A percentile compares a stretch with the other conserved stretches of the same genome.
Evolutionary conservation across 106 monocot genomes (phyloP).

Genomic region (Dioscorea zingiberensis): DNA sequence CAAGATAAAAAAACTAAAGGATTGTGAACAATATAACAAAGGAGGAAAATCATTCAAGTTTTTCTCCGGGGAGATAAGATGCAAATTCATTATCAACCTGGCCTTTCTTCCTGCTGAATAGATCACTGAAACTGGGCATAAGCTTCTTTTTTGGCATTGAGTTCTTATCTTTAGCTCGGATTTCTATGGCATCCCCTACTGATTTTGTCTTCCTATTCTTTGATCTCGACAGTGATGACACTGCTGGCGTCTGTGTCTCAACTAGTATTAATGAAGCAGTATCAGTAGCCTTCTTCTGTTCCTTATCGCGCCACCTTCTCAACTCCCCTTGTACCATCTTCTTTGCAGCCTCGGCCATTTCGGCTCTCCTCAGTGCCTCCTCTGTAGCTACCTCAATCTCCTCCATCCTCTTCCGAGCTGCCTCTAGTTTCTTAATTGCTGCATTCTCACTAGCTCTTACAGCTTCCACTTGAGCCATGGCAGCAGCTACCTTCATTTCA

Average conservation of each 20-base stretch:
- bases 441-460: constrained; percentile 1
- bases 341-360: constrained; percentile 2
- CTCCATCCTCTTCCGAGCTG: background rate
- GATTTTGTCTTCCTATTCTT: background rate
- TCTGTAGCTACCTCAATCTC: background rate
- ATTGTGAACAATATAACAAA: background rate
- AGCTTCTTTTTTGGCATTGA: background rate
- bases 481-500: constrained; percentile 1
- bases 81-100: background rate
- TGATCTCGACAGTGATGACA: background rate
- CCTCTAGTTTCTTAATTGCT: background rate
- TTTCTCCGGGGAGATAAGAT: background rate
- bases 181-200: background rate
- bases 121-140: background rate
- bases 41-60: background rate
- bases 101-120: background rate
- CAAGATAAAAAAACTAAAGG: background rate
- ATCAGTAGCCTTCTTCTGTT: background rate
- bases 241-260: background rate
- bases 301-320: constrained; percentile 1
- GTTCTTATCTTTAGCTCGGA: background rate
- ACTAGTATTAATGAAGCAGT: background rate
- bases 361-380: background rate
- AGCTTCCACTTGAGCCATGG: constrained; percentile 5
- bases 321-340: constrained; percentile 1